Base-by-base conservation (phyloP, 2,329 filamentous ascomycete species). In the Hypoxylon sp. region DNA sequence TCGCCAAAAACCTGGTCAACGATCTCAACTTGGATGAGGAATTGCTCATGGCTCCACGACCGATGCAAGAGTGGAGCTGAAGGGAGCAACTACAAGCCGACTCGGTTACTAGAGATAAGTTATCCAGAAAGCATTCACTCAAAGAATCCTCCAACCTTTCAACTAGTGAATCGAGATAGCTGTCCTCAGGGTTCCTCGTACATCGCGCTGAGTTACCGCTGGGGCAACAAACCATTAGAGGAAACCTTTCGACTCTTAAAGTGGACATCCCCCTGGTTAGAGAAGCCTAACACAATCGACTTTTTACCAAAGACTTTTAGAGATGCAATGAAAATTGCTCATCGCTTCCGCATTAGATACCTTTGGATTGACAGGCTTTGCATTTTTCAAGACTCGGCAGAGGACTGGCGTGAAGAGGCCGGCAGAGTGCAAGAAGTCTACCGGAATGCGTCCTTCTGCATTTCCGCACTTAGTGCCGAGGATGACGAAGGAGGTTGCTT, bases 401-500 rank as follows among this genome's bases (percentile, higher is more conserved):
- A 62, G 33, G 63, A 66, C 26, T 66, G 63, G 63, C 46, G 31
- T 10, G 52, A 37, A 22, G 57, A 66, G 42, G 63, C 63, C 8
- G 19, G 57, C n/a, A 53, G 46, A 29, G 26, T 66, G 63, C 63
- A 47, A 52, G 51, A 60, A 6, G 63, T 66, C 14, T 66, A 66
- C 33, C 52, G 52, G 19, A 62, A 62, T 24, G 51, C 56, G 6
- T 52, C 39, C 3, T 62, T 66, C 37, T 66, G 63, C n/a, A 62
- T 66, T 6, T 66, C 63, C 4, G 63, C 57, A 3, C 57, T 66
- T 8, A 37, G 63, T 2, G 57, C 57, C 5, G 52, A 56, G 5
- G 52, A 62, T 14, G 63, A 66, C 39, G 63, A 62, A 62, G 57
- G 63, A 9, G 63, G 63, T 14, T 66, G 57, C 19, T 42, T 66